Conservation (phyloP, 495 filamentous ascomycete species). For the Massariosphaeria phaeospora region DNA sequence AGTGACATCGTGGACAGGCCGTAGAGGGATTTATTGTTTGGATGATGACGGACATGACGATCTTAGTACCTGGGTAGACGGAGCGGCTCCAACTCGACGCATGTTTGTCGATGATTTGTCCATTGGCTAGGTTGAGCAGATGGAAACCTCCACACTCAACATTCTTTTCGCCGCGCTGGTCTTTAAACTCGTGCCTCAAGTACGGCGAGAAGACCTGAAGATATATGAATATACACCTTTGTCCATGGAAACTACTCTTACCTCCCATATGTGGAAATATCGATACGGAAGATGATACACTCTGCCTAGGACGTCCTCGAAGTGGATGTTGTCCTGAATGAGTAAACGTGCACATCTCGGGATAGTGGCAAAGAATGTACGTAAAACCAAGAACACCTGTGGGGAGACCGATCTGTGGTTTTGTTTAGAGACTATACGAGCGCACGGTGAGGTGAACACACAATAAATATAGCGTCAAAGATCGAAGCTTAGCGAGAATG, state of each 20-base stretch:
- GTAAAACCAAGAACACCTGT: not conserved
- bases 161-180: not conserved
- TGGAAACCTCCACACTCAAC: not conserved
- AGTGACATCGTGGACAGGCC: not conserved
- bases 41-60: not conserved
- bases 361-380: not conserved
- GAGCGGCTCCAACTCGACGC: not conserved
- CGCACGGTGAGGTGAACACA: not conserved
- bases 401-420: not conserved
- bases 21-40: not conserved
- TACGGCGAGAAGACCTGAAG: not conserved
- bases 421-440: not conserved
- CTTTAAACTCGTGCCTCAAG: not conserved
- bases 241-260: not conserved
- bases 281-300: not conserved
- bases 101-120: not conserved
- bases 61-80: not conserved
- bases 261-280: constrained; percentile 1
- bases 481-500: not conserved
- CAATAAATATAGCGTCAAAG: not conserved
- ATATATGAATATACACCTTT: not conserved
- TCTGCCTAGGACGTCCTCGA: constrained; percentile 1
- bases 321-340: not conserved
- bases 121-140: not conserved
- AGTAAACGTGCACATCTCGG: not conserved